Conservation (phyloP, 768 basidiomycete species). For the Harrya chromipes region DNA sequence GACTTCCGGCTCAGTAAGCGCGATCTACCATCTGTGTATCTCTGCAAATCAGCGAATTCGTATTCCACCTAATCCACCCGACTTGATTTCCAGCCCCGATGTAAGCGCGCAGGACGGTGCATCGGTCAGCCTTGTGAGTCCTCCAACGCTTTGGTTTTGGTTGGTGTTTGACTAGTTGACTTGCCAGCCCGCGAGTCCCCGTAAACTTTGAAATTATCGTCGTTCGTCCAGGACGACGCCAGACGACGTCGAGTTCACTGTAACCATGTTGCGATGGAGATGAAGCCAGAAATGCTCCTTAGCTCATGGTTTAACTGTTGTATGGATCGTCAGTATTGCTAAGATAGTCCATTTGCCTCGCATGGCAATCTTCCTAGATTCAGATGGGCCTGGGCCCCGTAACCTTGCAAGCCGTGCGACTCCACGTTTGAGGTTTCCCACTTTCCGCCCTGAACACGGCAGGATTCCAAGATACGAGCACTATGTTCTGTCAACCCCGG, state of each 20-base stretch:
- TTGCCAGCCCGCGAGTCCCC: neutral
- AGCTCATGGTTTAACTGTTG: slow-evolving; percentile 4
- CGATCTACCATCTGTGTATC: slow-evolving; percentile 11
- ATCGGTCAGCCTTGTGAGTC: slow-evolving; percentile 18
- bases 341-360: slow-evolving; percentile 11
- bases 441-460: too few relatives aligned
- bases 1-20: slow-evolving; percentile 15
- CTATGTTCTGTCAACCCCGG: too few relatives aligned
- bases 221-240: neutral
- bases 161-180: neutral
- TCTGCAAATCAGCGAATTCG: slow-evolving; percentile 9
- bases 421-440: too few relatives aligned
- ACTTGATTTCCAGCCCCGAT: slow-evolving; percentile 3
- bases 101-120: neutral
- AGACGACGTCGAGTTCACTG: neutral
- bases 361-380: slow-evolving; percentile 1
- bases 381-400: too few relatives aligned
- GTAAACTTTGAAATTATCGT: neutral
- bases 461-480: too few relatives aligned
- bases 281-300: slow-evolving; percentile 8
- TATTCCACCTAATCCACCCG: slow-evolving; percentile 10
- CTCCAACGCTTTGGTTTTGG: slow-evolving; percentile 1
- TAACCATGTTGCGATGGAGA: neutral
- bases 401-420: too few relatives aligned
- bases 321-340: slow-evolving; percentile 7